Base-by-base conservation (phyloP, 805 yeast species). In the Metahyphopichia silvanorum region DNA sequence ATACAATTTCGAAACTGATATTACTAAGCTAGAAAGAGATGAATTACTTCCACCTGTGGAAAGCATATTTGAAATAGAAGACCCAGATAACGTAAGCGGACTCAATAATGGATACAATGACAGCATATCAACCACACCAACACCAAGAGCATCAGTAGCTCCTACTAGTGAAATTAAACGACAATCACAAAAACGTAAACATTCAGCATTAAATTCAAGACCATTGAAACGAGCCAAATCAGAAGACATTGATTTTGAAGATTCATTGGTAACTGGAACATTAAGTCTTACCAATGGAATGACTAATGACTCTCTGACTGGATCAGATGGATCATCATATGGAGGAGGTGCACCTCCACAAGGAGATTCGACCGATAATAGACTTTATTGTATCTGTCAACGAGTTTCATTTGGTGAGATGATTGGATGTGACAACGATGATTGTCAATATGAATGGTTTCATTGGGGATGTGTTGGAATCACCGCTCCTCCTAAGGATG, bases 341-440 rank as follows among this genome's bases (percentile, higher is more conserved):
- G 15, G 7, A 12, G 12, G 25, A 16, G 16, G 10, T 21, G 16
- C 26, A 5, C 30, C 30, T 6, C 10, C 15, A 77, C 46, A 47
- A 17, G 67, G 66, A 9, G 73, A 66, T 27, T 72, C 65, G 40
- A 66, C 71, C 0, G 73, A 67, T 39, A 66, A 66, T 39, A 64
- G 57, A 31, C 48, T 67, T 34, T 91, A 91, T 55, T 93, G 98
- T 60, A 82, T 86, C 62, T 93, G 98, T 55, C 96, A 87, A 56
- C 82, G 93, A 44, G 95, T 86, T 0, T 89, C 97, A 1, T 88
- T 83, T 62, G 98, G 98, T 17, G 89, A 82, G 48, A 93, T 93
- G 98, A 86, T 93, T 51, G 98, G 95, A 0, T 93, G 98, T 63
- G 98, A 93, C 54, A 85, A 87, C 41, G 83, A 82, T 16, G 79